Percentiles rank a stretch among this genome's conserved stretches.
Evolutionary conservation across 345 rosid species (phyloP).

Genomic region (Fremontodendron californicum): DNA sequence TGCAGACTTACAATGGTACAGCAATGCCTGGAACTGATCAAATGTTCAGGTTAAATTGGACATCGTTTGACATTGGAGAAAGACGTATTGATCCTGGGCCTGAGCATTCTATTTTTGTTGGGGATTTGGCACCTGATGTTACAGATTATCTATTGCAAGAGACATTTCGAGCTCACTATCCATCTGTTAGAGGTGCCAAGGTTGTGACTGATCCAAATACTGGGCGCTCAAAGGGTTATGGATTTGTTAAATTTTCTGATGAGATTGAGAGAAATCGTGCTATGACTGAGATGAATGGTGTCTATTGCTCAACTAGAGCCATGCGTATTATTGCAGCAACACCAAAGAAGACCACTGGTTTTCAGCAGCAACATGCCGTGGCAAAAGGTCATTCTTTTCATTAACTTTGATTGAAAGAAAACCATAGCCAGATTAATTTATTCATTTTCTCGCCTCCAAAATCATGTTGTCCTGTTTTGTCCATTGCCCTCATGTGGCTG

Average conservation of each 20-base stretch:
- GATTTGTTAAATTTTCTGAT: conserved; percentile 87
- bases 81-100: conserved; percentile 83
- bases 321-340: conserved; percentile 95
- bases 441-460: background rate
- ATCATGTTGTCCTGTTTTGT: background rate
- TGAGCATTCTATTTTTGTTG: conserved; percentile 97
- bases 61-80: conserved; percentile 91
- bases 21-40: conserved; percentile 88
- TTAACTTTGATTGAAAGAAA: background rate
- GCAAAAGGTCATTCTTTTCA: conserved; percentile 43
- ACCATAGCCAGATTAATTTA: background rate
- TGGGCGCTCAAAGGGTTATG: conserved; percentile 98
- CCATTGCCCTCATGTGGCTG: background rate
- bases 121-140: conserved; percentile 92
- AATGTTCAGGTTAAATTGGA: conserved; percentile 89
- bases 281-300: conserved; percentile 93
- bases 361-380: conserved; percentile 61
- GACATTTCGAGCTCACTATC: conserved; percentile 74
- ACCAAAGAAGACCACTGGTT: conserved; percentile 62
- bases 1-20: conserved; percentile 78
- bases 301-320: conserved; percentile 81
- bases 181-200: conserved; percentile 95
- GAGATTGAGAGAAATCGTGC: conserved; percentile 90
- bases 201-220: conserved; percentile 95
- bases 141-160: conserved; percentile 92